phyloP scores from a whole-genome alignment of 257 asterid species.

The Solanum etuberosum region DNA sequence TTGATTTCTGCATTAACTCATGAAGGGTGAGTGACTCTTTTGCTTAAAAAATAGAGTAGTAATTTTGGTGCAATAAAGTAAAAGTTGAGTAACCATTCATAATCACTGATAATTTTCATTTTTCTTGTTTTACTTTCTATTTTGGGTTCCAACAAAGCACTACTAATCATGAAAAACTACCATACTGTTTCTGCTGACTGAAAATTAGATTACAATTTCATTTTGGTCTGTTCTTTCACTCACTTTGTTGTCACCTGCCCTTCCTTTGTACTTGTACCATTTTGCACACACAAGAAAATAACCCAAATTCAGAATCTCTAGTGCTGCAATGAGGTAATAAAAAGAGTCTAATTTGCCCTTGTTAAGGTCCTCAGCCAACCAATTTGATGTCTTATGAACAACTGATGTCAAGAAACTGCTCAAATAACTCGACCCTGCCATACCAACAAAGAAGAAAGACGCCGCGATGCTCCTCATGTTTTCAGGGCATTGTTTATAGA shows the following conservation, averaged over 20 bases:
- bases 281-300: constrained; percentile 18
- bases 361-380: constrained; percentile 11
- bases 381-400: constrained; percentile 14
- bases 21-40: not conserved
- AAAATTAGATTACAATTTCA: not conserved
- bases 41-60: not conserved
- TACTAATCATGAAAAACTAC: not conserved
- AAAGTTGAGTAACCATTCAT: not conserved
- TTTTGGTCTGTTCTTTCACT: not conserved
- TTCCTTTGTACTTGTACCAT: constrained; percentile 20
- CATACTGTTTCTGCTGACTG: not conserved
- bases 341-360: constrained; percentile 17
- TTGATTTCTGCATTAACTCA: not conserved
- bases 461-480: constrained; percentile 31
- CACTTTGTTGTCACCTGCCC: not conserved
- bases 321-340: constrained; percentile 13
- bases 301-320: constrained; percentile 10
- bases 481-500: constrained; percentile 21
- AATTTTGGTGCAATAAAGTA: not conserved
- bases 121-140: not conserved
- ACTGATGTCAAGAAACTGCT: constrained; percentile 9
- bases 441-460: constrained; percentile 10
- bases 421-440: constrained; percentile 12
- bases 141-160: not conserved
- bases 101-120: not conserved